phyloP scores from a whole-genome alignment of 768 basidiomycete genomes.

The Lactarius trivialis region DNA sequence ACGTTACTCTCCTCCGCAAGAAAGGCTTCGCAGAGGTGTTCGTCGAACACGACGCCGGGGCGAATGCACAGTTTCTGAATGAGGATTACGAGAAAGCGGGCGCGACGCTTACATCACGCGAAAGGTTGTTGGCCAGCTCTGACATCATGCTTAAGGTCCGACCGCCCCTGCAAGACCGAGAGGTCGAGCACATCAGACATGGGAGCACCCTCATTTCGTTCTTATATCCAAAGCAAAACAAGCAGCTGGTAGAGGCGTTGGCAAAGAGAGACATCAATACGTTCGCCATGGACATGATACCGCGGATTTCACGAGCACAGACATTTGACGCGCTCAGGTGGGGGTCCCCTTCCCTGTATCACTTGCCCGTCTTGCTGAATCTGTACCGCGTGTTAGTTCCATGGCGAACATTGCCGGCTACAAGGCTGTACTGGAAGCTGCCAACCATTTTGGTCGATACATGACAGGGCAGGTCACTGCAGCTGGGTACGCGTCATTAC shows the following conservation, averaged over 20 bases:
- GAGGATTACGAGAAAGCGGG: constrained; percentile 75
- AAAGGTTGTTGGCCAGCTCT: constrained; percentile 57
- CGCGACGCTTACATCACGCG: constrained; percentile 65
- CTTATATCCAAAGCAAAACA: constrained; percentile 79
- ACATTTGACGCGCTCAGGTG: constrained; percentile 85
- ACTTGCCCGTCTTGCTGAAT: neutral
- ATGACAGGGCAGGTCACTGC: constrained; percentile 89
- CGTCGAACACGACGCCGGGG: constrained; percentile 66
- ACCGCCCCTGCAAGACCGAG: constrained; percentile 59
- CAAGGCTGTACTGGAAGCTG: constrained; percentile 86
- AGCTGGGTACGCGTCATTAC: constrained; percentile 55
- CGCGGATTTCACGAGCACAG: constrained; percentile 84
- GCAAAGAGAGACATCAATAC: constrained; percentile 60
- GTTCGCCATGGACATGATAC: constrained; percentile 91
- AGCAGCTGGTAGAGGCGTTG: constrained; percentile 60
- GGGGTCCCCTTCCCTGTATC: constrained; percentile 12
- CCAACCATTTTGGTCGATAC: constrained; percentile 84
- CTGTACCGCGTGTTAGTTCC: constrained; percentile 43
- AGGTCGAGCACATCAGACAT: constrained; percentile 55
- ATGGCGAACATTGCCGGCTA: constrained; percentile 96
- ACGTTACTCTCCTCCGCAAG: constrained; percentile 66
- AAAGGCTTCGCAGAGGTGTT: constrained; percentile 74
- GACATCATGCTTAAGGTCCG: constrained; percentile 87
- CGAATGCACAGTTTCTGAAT: constrained; percentile 71
- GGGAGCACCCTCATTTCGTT: constrained; percentile 81